Percentiles rank a stretch among this genome's conserved stretches.
Evolutionary conservation across 495 filamentous ascomycete species (phyloP).

Genomic region (Sordaria brevicollis): DNA sequence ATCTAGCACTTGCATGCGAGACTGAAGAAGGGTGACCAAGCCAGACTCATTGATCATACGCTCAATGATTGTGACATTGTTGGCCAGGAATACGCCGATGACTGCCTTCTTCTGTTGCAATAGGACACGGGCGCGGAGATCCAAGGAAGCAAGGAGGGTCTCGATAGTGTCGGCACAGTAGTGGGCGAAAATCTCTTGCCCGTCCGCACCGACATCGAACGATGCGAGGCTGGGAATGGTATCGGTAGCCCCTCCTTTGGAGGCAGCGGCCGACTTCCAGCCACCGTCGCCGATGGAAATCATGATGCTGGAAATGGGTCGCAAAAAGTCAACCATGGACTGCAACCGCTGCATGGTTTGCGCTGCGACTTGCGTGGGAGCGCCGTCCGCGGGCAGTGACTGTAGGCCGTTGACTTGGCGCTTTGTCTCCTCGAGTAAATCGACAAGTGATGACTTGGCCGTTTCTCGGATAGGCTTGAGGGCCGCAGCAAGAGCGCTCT

Average conservation of each 20-base stretch:
- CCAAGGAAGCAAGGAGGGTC: constrained; percentile 63
- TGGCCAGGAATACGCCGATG: constrained; percentile 84
- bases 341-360: constrained; percentile 83
- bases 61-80: constrained; percentile 77
- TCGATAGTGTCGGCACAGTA: constrained; percentile 84
- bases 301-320: constrained; percentile 81
- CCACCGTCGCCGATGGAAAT: constrained; percentile 87
- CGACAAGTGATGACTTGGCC: constrained; percentile 72
- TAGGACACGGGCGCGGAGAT: constrained; percentile 59
- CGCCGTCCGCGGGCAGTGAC: constrained; percentile 68
- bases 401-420: constrained; percentile 50
- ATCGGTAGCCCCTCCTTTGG: constrained; percentile 44
- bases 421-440: constrained; percentile 80
- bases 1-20: constrained; percentile 56
- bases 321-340: constrained; percentile 76
- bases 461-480: constrained; percentile 86
- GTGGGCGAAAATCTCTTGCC: constrained; percentile 74
- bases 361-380: constrained; percentile 62
- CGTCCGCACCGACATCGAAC: constrained; percentile 86
- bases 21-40: constrained; percentile 59
- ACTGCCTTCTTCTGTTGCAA: constrained; percentile 62
- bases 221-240: constrained; percentile 59
- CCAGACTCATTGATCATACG: constrained; percentile 77
- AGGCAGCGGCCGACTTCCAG: constrained; percentile 51
- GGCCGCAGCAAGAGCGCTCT: constrained; percentile 69